These are phyloP conservation scores for Chiua virens DNA, from an alignment of 768 basidiomycete genomes.

Conservation along the genomic window DNA sequence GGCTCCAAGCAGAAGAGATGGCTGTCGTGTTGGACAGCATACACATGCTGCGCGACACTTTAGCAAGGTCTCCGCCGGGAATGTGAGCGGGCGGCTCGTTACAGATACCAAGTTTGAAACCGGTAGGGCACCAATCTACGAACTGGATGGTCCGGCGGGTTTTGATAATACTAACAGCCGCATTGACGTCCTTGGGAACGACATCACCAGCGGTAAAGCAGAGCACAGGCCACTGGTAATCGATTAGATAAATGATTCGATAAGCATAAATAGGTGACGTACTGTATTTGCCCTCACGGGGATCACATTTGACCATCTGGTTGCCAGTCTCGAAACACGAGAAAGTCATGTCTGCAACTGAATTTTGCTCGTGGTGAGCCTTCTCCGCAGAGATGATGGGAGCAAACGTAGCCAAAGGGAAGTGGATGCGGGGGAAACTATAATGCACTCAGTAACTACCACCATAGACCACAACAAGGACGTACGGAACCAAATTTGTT, in stretches of 20 bases:
- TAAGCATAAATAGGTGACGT: slow-evolving; percentile 16
- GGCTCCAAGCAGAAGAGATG: slow-evolving; percentile 73
- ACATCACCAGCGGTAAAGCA: slow-evolving; percentile 77
- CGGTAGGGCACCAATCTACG: slow-evolving; percentile 79
- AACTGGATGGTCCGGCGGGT: slow-evolving; percentile 79
- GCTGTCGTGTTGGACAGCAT: slow-evolving; percentile 78
- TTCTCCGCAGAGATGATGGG: slow-evolving; percentile 94
- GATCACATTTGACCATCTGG: slow-evolving; percentile 82
- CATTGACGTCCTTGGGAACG: slow-evolving; percentile 76
- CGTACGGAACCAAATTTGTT: slow-evolving; percentile 96
- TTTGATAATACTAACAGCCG: slow-evolving; percentile 71
- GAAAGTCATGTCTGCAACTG: slow-evolving; percentile 97
- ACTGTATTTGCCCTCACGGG: slow-evolving; percentile 78
- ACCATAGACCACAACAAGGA: slow-evolving; percentile 13
- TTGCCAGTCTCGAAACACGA: slow-evolving; percentile 78
- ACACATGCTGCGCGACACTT: slow-evolving; percentile 73
- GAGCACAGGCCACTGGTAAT: slow-evolving; percentile 59
- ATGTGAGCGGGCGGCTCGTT: slow-evolving; percentile 76
- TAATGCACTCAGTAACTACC: not conserved
- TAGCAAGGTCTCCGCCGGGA: slow-evolving; percentile 74
- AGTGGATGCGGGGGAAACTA: slow-evolving; percentile 97
- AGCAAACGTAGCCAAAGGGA: slow-evolving; percentile 96
- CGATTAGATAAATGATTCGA: not conserved
- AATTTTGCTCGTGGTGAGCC: slow-evolving; percentile 95
- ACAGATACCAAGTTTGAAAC: slow-evolving; percentile 79